Evolutionary conservation across 108 stramenopile genomes (phyloP).

Genomic region (Cylindrotheca closterium): DNA sequence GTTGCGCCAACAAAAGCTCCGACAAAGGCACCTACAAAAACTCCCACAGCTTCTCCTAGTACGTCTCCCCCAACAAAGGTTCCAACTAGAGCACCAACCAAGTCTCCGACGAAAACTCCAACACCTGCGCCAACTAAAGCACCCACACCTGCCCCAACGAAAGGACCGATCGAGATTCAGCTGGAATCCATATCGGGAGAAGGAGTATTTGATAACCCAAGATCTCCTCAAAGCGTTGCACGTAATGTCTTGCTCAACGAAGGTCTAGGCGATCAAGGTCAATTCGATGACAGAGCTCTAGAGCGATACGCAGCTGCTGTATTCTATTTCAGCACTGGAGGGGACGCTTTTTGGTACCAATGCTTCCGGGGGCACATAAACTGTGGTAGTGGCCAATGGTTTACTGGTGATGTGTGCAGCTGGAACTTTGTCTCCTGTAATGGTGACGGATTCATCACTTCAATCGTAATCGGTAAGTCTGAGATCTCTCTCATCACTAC

Average conservation of each 20-base stretch:
- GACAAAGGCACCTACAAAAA: neutral
- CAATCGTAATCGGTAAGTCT: slow-evolving; percentile 24
- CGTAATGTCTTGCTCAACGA: slow-evolving; percentile 19
- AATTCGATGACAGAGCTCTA: slow-evolving; percentile 12
- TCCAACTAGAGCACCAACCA: slow-evolving; percentile 18
- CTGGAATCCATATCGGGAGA: slow-evolving; percentile 24
- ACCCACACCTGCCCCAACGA: slow-evolving; percentile 1
- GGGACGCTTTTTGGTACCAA: slow-evolving; percentile 18
- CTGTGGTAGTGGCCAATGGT: slow-evolving; percentile 22
- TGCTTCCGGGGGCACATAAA: slow-evolving; percentile 19
- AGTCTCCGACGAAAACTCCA: neutral
- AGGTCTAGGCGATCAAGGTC: slow-evolving; percentile 11
- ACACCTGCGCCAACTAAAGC: slow-evolving; percentile 5
- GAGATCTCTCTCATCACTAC: no score
- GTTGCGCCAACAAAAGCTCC: neutral
- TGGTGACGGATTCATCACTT: slow-evolving; percentile 13
- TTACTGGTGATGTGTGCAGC: slow-evolving; percentile 29
- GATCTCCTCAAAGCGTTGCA: slow-evolving; percentile 27
- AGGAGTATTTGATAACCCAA: slow-evolving; percentile 28
- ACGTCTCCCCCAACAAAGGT: neutral
- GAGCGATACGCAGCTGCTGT: slow-evolving; percentile 23
- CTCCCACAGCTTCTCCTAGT: neutral
- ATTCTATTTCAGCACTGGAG: slow-evolving; percentile 31
- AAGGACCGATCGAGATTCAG: slow-evolving; percentile 8
- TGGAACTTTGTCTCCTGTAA: slow-evolving; percentile 29